Percentiles rank a stretch among this genome's conserved stretches.
These are phyloP conservation scores for Ceratocystis huliohia DNA, from an alignment of 2,329 filamentous ascomycete genomes.

Conservation along the genomic window DNA sequence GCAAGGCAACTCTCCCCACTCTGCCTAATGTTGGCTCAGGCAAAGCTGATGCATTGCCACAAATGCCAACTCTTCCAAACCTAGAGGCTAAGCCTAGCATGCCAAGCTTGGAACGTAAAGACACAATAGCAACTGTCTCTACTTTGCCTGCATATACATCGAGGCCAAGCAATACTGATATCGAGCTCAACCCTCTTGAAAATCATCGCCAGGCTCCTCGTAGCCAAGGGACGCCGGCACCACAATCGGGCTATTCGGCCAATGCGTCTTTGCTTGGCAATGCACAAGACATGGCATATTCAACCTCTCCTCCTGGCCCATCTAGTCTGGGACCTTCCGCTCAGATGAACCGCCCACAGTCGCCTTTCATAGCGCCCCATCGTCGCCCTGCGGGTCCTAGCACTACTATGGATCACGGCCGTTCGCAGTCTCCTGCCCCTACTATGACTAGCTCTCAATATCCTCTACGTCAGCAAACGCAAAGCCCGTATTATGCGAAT, in stretches of 20 bases:
- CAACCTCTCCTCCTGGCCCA: neutral
- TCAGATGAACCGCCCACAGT: constrained; percentile 1
- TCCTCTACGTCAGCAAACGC: constrained; percentile 19
- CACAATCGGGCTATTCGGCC: constrained; percentile 47
- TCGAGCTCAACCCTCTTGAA: constrained; percentile 41
- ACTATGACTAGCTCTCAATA: constrained; percentile 26
- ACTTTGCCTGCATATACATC: constrained; percentile 53
- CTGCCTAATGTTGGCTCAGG: constrained; percentile 34
- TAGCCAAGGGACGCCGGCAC: constrained; percentile 34
- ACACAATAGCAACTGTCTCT: constrained; percentile 36
- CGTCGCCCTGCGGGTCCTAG: constrained; percentile 12
- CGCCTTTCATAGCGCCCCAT: constrained; percentile 14
- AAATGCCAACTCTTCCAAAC: constrained; percentile 48
- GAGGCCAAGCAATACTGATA: constrained; percentile 41
- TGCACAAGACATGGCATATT: constrained; percentile 34
- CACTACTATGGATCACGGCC: constrained; percentile 40
- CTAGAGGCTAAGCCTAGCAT: constrained; percentile 18
- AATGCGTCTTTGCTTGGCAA: constrained; percentile 49
- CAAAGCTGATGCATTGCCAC: constrained; percentile 39
- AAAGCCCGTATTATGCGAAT: constrained; percentile 1
- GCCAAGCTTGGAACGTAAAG: constrained; percentile 38
- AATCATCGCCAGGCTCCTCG: constrained; percentile 36
- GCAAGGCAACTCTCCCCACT: constrained; percentile 52
- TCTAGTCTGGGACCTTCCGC: constrained; percentile 8
- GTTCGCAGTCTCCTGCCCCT: constrained; percentile 30